Conservation (phyloP, 805 yeast genomes). For the Kodamaea laetipori region DNA sequence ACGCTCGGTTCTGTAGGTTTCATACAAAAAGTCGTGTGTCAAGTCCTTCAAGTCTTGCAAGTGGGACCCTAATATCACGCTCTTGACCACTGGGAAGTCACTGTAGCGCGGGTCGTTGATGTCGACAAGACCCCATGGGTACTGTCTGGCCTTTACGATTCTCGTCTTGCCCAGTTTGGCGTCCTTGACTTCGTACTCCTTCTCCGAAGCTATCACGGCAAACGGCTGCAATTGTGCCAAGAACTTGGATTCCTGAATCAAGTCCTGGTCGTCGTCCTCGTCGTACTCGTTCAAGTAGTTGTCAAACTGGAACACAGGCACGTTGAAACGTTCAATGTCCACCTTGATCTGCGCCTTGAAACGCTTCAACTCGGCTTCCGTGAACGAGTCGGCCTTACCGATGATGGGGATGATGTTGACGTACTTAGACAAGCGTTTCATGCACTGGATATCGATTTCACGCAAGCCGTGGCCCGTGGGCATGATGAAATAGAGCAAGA, state of each 20-base stretch:
- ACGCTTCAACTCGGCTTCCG: constrained; percentile 59
- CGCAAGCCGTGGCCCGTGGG: constrained; percentile 80
- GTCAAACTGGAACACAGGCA: constrained; percentile 78
- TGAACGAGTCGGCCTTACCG: constrained; percentile 77
- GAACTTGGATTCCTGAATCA: constrained; percentile 66
- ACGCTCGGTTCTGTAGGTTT: constrained; percentile 77
- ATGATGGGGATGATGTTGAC: constrained; percentile 86
- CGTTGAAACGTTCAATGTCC: constrained; percentile 68
- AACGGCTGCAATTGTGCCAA: constrained; percentile 72
- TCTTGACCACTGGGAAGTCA: constrained; percentile 60
- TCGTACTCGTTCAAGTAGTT: constrained; percentile 50
- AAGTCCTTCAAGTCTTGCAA: constrained; percentile 78
- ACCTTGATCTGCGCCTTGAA: constrained; percentile 62
- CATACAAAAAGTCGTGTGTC: constrained; percentile 75
- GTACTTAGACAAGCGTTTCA: constrained; percentile 65
- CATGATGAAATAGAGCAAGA: constrained; percentile 74
- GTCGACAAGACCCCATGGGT: constrained; percentile 76
- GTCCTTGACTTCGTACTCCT: constrained; percentile 47
- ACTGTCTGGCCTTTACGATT: constrained; percentile 58
- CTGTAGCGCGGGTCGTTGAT: constrained; percentile 53
- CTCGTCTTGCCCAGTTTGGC: constrained; percentile 44
- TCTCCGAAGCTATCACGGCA: constrained; percentile 69
- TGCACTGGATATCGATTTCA: constrained; percentile 72
- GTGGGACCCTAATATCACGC: constrained; percentile 81
- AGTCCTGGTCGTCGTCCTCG: constrained; percentile 69